Percentiles rank a stretch among this genome's conserved stretches.
Evolutionary conservation across 179 eudicot species (phyloP).

Genomic region (Nepenthes alata): DNA sequence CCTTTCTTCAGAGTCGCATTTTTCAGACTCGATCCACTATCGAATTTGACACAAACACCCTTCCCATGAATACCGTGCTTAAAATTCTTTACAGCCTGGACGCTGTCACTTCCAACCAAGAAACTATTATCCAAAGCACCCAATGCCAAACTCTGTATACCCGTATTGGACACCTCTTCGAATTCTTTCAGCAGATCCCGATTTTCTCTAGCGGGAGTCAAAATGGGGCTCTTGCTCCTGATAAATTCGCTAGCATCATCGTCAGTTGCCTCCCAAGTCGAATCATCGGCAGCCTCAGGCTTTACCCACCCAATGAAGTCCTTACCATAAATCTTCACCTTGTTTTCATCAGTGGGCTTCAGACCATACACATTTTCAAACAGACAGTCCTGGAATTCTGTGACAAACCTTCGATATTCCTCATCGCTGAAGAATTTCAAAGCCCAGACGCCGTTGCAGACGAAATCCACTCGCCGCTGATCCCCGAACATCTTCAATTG

Average conservation of each 20-base stretch:
- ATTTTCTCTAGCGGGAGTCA: conserved; percentile 14
- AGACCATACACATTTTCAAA: conserved; percentile 56
- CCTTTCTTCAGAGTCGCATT: conserved; percentile 67
- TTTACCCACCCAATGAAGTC: conserved; percentile 61
- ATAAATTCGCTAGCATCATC: conserved; percentile 35
- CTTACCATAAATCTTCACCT: conserved; percentile 53
- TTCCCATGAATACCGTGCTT: conserved; percentile 96
- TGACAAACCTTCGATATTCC: conserved; percentile 32
- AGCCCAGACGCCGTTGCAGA: conserved; percentile 53
- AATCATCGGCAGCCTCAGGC: conserved; percentile 60
- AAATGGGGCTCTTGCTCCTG: not conserved
- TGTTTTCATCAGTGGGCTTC: conserved; percentile 37
- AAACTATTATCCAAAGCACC: conserved; percentile 96
- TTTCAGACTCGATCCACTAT: conserved; percentile 15
- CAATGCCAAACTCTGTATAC: conserved; percentile 80
- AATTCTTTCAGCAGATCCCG: conserved; percentile 73
- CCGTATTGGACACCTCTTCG: conserved; percentile 60
- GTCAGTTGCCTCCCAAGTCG: conserved; percentile 55
- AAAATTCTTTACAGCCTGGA: conserved; percentile 92
- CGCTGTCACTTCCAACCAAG: conserved; percentile 56
- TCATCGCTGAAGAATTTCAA: conserved; percentile 39
- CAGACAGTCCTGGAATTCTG: conserved; percentile 41
- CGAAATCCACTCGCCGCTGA: conserved; percentile 60
- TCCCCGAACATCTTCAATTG: conserved; percentile 60
- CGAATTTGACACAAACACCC: conserved; percentile 77